A percentile compares a stretch with the other conserved stretches of the same genome.
These are phyloP conservation scores for Rhizopogon sp. DNA, from an alignment of 768 basidiomycete species.

Conservation along the genomic window DNA sequence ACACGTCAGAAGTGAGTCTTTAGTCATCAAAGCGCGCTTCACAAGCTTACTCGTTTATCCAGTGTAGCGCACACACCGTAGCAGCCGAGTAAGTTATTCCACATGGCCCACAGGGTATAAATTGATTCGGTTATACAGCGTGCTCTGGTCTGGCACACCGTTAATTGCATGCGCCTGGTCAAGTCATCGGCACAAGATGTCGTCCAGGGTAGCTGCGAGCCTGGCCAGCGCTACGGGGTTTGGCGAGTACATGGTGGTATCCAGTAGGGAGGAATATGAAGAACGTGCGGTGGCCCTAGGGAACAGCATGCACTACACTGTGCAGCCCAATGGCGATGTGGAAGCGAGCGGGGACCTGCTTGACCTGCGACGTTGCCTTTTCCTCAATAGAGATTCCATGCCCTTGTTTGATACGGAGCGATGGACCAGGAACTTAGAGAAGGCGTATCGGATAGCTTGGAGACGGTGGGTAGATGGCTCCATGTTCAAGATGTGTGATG, in stretches of 20 bases:
- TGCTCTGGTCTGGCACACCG: slow-evolving; percentile 49
- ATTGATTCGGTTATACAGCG: slow-evolving; percentile 22
- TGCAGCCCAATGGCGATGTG: slow-evolving; percentile 5
- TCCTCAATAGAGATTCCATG: slow-evolving; percentile 33
- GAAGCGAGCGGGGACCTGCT: slow-evolving; percentile 31
- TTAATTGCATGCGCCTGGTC: slow-evolving; percentile 42
- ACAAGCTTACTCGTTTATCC: neutral
- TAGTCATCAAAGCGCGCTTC: neutral
- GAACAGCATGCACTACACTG: slow-evolving; percentile 16
- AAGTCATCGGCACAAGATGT: slow-evolving; percentile 43
- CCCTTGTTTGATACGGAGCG: slow-evolving; percentile 45
- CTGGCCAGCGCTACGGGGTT: slow-evolving; percentile 44
- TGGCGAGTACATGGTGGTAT: slow-evolving; percentile 43
- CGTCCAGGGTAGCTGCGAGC: slow-evolving; percentile 45
- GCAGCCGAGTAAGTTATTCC: slow-evolving; percentile 37
- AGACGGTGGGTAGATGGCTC: slow-evolving; percentile 42
- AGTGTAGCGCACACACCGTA: slow-evolving; percentile 52
- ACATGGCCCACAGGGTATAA: neutral
- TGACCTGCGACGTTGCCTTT: slow-evolving; percentile 36
- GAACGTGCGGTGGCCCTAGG: slow-evolving; percentile 39
- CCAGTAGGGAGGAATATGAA: slow-evolving; percentile 39
- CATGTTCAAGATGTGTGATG: slow-evolving; percentile 27
- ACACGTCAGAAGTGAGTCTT: slow-evolving; percentile 41
- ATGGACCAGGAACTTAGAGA: slow-evolving; percentile 45
- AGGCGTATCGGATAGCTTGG: slow-evolving; percentile 39